Evolutionary conservation across 2,329 filamentous ascomycete genomes (phyloP), one percentile per base, ranked within the genome.

Genomic region (Thielaviopsis populi): DNA sequence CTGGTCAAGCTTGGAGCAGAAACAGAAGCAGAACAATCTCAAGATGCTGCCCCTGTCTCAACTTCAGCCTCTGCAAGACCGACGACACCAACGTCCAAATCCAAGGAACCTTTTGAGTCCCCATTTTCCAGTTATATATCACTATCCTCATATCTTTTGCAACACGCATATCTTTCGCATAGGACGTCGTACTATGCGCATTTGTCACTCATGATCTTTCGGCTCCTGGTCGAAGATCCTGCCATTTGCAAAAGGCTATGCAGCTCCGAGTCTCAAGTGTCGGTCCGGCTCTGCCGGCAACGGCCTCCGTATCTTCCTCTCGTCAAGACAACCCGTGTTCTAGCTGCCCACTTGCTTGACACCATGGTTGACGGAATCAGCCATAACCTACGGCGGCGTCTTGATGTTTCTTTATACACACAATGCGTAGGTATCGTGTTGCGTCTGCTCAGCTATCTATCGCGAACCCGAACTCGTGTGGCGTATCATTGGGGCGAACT

Each of bases 401-500:
- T 99, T 2, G 92, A 97, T 72, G 84, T 91, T 15, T 83, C 87
- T 42, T 81, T 97, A 41, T 96, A 96, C 71, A 87, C 84, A 24
- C 82, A 95, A 24, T 88, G 84, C 68, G 79, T 96, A 15, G 89
- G 88, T 17, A 88, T 96, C 66, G 80, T 96, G 68, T 79, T 95
- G 63, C 86, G 92, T 53, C 79, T 95, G 61, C 81, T 97, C 43
- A 90, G 90, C 6, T 89, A 92, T 71, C 81, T 97, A 46, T 89
- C 89, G 54, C 85, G 88, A 68, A 88, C 87, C 59, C 85, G 90
- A 69, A 91, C 86, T 40, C 87, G 94, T 41, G 79, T 97, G 19
- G 75, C 79, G 17, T 96, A 96, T 72, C 94, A 99, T 75, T 99
- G 94, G 94, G 85, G 90, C 0, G 91, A 97, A 70, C 82, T 99